These are phyloP conservation scores for Alternaria panax DNA, from an alignment of 2,329 filamentous ascomycete species.

Conservation along the genomic window DNA sequence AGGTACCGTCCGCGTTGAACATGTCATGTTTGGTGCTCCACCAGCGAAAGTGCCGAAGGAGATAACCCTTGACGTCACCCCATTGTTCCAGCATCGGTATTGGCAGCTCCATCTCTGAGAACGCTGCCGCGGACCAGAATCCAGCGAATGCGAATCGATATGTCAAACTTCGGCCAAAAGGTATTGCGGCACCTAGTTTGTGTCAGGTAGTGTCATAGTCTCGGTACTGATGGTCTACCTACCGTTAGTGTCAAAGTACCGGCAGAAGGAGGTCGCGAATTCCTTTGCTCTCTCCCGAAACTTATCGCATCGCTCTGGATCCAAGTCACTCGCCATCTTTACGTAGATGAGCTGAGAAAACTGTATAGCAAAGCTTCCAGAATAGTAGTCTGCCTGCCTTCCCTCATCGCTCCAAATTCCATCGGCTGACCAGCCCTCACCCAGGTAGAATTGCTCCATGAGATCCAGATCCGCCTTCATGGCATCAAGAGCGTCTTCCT, in stretches of 20 bases:
- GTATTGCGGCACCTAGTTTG: slow-evolving; percentile 57
- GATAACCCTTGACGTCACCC: slow-evolving; percentile 58
- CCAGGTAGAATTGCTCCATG: slow-evolving; percentile 57
- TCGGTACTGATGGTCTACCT: background rate
- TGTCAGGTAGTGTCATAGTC: background rate
- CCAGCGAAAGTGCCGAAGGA: slow-evolving; percentile 60
- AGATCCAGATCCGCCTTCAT: slow-evolving; percentile 55
- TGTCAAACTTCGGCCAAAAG: slow-evolving; percentile 60
- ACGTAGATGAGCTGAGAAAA: slow-evolving; percentile 60
- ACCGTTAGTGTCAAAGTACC: slow-evolving; percentile 59
- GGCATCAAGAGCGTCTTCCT: slow-evolving; percentile 42
- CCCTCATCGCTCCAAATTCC: slow-evolving; percentile 53
- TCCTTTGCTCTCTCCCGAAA: slow-evolving; percentile 53
- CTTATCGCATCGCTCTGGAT: slow-evolving; percentile 47
- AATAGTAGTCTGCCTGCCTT: slow-evolving; percentile 61
- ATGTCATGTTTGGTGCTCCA: slow-evolving; percentile 55
- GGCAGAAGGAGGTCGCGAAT: slow-evolving; percentile 56
- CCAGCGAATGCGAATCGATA: slow-evolving; percentile 61
- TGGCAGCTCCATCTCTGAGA: slow-evolving; percentile 53
- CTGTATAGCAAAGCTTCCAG: slow-evolving; percentile 63
- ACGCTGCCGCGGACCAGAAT: slow-evolving; percentile 58
- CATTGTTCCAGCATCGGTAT: slow-evolving; percentile 45
- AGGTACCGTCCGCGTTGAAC: slow-evolving; percentile 59
- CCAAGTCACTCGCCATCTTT: slow-evolving; percentile 54
- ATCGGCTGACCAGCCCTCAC: slow-evolving; percentile 59